Base-by-base conservation (phyloP, 2,329 filamentous ascomycete species). In the Fusarium nurragi region DNA sequence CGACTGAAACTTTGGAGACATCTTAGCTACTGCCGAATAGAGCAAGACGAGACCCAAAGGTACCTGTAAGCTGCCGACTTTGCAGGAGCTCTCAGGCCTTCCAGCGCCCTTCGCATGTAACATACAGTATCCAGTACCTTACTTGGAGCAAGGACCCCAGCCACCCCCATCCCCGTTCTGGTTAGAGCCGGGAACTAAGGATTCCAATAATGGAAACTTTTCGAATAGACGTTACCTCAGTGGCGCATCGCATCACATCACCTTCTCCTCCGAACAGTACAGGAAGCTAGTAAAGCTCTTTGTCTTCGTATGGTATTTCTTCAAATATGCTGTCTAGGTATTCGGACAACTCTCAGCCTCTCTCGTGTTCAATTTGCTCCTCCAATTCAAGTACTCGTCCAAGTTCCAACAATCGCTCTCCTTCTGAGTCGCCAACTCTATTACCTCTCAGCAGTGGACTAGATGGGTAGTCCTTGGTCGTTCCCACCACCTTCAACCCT, bases 401-500 rank as follows among this genome's bases (percentile, higher is more conserved):
- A n/a, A 48, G 22, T 18, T 36, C 14, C 26, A 30, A 30, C 13
- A 13, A 30, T 12, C 26, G 6, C 53, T 50, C 26, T 41, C 30
- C 18, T 37, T 25, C 18, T 34, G 26, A 49, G 30, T 32, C 34
- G 14, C 28, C 25, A 28, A 43, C 25, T 43, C n/a, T 49, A 14
- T 59, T 34, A 30, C 18, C 18, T 18, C 18, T 12, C 12, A 32
- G n/a, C 30, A 39, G 19, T 13, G 30, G 30, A 26, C 30, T 21
- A 9, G 18, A 22, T 37, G 37, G 32, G 21, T 8, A 37, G 16
- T 34, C 37, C 22, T 18, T 37, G 34, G 41, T 48, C 46, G 19
- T 16, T 7, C 74, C 70, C 51, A 81, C 12, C 36, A 86, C 83
- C 54, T 74, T 76, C 66, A 87, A 67, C 6, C 76, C 77, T 0